Base-by-base conservation (phyloP, 1,139 yeast species). In the Arxiozyma slooffiae region DNA sequence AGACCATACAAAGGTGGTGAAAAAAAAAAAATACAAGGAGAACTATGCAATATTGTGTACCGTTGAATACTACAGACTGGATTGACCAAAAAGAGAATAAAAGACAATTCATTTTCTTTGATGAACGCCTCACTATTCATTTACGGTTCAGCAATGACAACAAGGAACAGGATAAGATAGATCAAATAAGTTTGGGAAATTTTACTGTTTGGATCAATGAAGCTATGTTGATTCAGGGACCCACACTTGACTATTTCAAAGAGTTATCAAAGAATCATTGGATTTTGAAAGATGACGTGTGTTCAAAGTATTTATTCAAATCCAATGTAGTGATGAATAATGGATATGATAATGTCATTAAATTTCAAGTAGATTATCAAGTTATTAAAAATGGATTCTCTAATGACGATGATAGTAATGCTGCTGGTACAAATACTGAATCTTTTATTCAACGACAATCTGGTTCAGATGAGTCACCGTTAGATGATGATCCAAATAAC, bases 321-420 rank as follows among this genome's bases (percentile, higher is more conserved):
- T 61, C 66, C 16, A 62, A 59, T 38, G 61, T 62, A 6, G 66
- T 62, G 1, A 63, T 64, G 68, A 64, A 63, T 50, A 64, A 64
- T 53, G 67, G 67, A 3, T 59, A 60, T 48, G 59, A 59, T 46
- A 64, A 64, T 49, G 41, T 53, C n/a, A 60, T 62, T 7, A 57
- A 47, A 23, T 53, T 62, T 40, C 23, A 45, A 38, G 40, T 62
- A n/a, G 50, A 50, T 18, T 59, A 58, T 38, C n/a, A 7, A 14
- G 18, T 17, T 20, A 23, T 41, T 11, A 20, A 34, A 18, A 40
- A 38, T 9, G 44, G n/a, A 18, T 24, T 11, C n/a, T n/a, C n/a
- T 20, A 14, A 21, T 37, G 23, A 44, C 24, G 17, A 16, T 7
- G 41, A 17, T 4, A 34, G 21, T 17, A 26, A 20, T 21, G 21